Conservation (phyloP, 169 alveolate genomes). For the Plasmodium berghei region DNA sequence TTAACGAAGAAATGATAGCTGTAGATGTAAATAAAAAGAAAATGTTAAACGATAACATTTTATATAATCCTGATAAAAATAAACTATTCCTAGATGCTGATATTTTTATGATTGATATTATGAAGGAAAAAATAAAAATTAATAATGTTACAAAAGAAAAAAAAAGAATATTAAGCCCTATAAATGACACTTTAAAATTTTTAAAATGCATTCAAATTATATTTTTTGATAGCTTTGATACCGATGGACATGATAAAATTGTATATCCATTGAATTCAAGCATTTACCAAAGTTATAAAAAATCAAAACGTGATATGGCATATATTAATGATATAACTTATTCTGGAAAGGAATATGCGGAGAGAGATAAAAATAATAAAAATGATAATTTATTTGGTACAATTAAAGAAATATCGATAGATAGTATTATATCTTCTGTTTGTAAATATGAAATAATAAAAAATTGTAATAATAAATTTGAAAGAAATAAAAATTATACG, state of each 20-base stretch:
- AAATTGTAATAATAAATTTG: background rate
- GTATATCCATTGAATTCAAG: conserved; percentile 7
- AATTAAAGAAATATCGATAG: background rate
- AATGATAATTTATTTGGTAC: background rate
- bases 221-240: conserved; percentile 22
- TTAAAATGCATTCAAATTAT: conserved; percentile 50
- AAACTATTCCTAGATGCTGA: conserved; percentile 17
- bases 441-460: conserved; percentile 10
- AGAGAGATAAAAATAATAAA: background rate
- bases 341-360: background rate
- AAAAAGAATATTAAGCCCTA: conserved; percentile 33
- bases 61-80: background rate
- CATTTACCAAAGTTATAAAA: conserved; percentile 1
- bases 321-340: background rate
- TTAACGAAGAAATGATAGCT: background rate
- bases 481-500: background rate
- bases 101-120: conserved; percentile 57
- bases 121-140: conserved; percentile 33
- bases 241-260: background rate
- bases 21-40: background rate
- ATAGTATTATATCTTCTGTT: background rate
- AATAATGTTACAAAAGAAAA: conserved; percentile 18
- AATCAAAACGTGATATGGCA: background rate
- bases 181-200: conserved; percentile 41
- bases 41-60: background rate